Evolutionary conservation across 306 rosid genomes (phyloP).

Genomic region (Carpinus fangiana): DNA sequence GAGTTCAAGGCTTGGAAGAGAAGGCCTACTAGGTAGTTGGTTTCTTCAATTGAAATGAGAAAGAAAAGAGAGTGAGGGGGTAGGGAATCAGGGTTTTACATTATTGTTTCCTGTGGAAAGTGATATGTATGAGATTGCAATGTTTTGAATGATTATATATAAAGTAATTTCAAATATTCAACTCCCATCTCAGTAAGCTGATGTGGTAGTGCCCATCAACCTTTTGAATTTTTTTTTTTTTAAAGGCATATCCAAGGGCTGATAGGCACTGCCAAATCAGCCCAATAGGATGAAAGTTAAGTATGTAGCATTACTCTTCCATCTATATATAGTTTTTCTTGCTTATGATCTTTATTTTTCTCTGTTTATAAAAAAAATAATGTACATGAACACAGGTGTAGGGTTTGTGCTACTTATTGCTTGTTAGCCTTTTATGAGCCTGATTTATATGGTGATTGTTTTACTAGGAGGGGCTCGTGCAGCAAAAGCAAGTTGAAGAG

Average conservation of each 20-base stretch:
- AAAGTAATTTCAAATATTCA: too few relatives aligned
- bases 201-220: too few relatives aligned
- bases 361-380: not conserved
- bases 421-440: conserved; percentile 16
- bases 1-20: not conserved
- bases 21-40: not conserved
- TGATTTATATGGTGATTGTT: conserved; percentile 28
- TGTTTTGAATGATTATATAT: not conserved
- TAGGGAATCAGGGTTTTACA: not conserved
- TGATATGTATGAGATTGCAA: not conserved
- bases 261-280: too few relatives aligned
- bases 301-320: too few relatives aligned
- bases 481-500: conserved; percentile 51
- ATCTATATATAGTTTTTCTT: not conserved
- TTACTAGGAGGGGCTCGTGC: conserved; percentile 56
- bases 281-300: too few relatives aligned
- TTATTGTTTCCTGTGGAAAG: not conserved
- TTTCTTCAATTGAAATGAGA: not conserved
- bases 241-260: too few relatives aligned
- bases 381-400: not conserved
- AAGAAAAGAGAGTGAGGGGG: not conserved
- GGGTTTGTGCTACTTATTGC: conserved; percentile 11
- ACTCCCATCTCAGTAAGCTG: too few relatives aligned
- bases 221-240: too few relatives aligned
- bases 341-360: conserved; percentile 5